Evolutionary conservation across 2,329 filamentous ascomycete species (phyloP), one percentile per base, ranked within the genome.

Genomic region (Rutstroemia sp.): DNA sequence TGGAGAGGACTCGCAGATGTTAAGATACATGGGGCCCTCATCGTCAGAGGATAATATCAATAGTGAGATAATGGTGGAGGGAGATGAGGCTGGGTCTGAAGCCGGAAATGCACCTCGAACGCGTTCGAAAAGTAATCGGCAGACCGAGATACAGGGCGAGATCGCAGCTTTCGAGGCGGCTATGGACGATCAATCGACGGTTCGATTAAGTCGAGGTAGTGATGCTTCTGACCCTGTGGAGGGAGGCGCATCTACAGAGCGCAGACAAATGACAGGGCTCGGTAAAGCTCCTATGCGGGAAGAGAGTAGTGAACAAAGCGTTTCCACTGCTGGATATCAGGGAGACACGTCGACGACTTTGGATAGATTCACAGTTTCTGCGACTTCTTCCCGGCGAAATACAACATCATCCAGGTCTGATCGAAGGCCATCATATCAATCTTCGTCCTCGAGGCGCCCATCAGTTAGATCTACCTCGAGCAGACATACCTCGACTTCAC

Each of bases 41-140:
- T 56, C 53, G n/a, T 56, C 53, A 19, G 53, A 56, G 19, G 47
- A 56, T 36, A 56, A 56, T n/a, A 36, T 51, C 19, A 56, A 56
- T 45, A 56, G 53, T 27, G 47, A 51, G 21, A 40, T 51, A 38
- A 56, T 56, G 47, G 53, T 51, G 19, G 38, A 44, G 25, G 6
- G 23, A 38, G 47, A 48, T 21, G 47, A 51, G 7, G 44, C 44
- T 16, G 53, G 45, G 34, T 56, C 53, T 38, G 53, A 56, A 25
- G 38, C 6, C 7, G 39, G 39, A 3, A 51, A 25, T 56, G 27
- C 25, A 30, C 50, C 53, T 17, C 19, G 7, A 27, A 17, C 14
- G 16, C 45, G 51, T 16, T 10, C 14, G 16, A 14, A 21, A 16
- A 51, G 47, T 9, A 16, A 10, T 17, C 25, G 25, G 14, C 46